A percentile compares a stretch with the other conserved stretches of the same genome.
phyloP scores from a whole-genome alignment of 1,139 yeast species.

The Debaryomyces psychrophilus region DNA sequence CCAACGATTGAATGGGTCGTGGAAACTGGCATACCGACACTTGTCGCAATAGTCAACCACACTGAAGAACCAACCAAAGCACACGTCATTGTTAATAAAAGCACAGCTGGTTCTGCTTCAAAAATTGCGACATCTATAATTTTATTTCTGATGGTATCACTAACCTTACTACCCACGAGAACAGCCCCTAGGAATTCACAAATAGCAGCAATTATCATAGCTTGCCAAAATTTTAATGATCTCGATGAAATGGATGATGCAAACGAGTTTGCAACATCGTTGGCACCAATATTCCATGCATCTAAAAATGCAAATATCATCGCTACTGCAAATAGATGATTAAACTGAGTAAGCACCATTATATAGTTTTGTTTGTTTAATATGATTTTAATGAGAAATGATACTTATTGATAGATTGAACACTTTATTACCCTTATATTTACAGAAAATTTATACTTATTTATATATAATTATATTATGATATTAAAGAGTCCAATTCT shows the following conservation, averaged over 20 bases:
- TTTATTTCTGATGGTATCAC: constrained; percentile 67
- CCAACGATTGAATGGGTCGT: constrained; percentile 83
- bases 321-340: constrained; percentile 66
- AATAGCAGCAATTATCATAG: constrained; percentile 67
- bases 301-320: constrained; percentile 75
- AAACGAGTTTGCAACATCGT: constrained; percentile 81
- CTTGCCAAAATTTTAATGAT: constrained; percentile 73
- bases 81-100: constrained; percentile 76
- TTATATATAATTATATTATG: background rate
- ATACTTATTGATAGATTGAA: background rate
- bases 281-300: constrained; percentile 85
- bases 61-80: constrained; percentile 76
- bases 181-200: constrained; percentile 80
- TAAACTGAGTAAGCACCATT: constrained; percentile 44
- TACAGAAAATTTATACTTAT: background rate
- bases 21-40: constrained; percentile 73
- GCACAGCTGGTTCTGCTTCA: constrained; percentile 61
- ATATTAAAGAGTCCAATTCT: background rate
- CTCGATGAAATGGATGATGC: constrained; percentile 75
- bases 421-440: background rate
- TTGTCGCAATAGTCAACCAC: constrained; percentile 72
- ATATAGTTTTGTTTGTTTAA: background rate
- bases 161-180: constrained; percentile 68
- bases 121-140: constrained; percentile 58
- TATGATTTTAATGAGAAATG: background rate